These are phyloP conservation scores for Saccharomycopsis babjevae DNA, from an alignment of 805 yeast species.

Conservation along the genomic window DNA sequence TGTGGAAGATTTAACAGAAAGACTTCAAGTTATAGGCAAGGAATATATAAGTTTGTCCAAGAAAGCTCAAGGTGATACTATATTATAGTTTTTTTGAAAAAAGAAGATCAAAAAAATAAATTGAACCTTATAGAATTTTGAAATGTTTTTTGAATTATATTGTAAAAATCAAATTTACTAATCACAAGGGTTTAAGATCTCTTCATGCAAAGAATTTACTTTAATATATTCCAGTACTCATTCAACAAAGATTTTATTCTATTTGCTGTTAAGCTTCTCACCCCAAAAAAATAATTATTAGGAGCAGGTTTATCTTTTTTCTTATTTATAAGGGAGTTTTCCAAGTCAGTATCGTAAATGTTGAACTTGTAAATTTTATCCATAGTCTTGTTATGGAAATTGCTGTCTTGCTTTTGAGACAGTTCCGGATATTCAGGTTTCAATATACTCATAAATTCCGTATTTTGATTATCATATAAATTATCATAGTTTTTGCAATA, in stretches of 20 bases:
- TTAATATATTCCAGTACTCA: not conserved
- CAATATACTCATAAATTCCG: not conserved
- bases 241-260: not conserved
- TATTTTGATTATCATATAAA: conserved; percentile 3
- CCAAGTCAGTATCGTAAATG: not conserved
- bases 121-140: no score
- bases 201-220: not conserved
- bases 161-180: no score
- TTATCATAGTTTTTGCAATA: conserved; percentile 11
- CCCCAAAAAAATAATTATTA: not conserved
- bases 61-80: not conserved
- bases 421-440: not conserved
- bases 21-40: conserved; percentile 6
- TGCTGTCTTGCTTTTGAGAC: not conserved
- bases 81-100: not conserved
- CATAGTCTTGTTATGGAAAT: not conserved
- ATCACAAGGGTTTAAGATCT: no score
- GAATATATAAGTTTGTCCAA: not conserved
- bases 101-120: no score
- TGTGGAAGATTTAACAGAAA: not conserved
- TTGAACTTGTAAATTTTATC: not conserved
- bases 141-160: no score
- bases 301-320: not conserved
- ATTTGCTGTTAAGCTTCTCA: not conserved
- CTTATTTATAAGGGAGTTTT: not conserved